These are phyloP conservation scores for Phyllosticta citrichinensis DNA, from an alignment of 2,329 filamentous ascomycete genomes.

Conservation along the genomic window DNA sequence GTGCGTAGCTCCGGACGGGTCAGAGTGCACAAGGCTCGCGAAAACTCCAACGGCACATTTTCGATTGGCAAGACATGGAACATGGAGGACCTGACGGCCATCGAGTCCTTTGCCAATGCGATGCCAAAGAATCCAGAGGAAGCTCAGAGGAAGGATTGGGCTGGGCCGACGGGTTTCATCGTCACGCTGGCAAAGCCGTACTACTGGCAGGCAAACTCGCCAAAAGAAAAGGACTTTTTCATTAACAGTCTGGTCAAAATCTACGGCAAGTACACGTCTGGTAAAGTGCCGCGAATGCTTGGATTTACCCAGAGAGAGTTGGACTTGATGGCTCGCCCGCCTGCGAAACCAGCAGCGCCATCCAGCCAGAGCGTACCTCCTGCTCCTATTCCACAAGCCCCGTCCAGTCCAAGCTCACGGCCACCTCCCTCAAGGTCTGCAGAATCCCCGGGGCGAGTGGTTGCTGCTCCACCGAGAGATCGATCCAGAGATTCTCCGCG, in stretches of 20 bases:
- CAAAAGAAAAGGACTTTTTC: constrained; percentile 98
- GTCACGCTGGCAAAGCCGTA: constrained; percentile 90
- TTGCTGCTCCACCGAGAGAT: not conserved
- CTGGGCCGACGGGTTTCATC: constrained; percentile 71
- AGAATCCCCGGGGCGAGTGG: not conserved
- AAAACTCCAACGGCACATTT: constrained; percentile 88
- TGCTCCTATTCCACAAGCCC: constrained; percentile 11
- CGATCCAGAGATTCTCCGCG: not conserved
- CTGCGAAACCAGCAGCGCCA: constrained; percentile 7
- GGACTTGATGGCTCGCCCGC: constrained; percentile 57
- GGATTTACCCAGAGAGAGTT: constrained; percentile 77
- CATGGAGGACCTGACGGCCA: constrained; percentile 73
- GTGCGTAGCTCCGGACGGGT: constrained; percentile 88
- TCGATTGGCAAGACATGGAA: constrained; percentile 99
- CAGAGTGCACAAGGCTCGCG: constrained; percentile 91
- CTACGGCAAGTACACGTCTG: constrained; percentile 90
- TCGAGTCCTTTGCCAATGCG: constrained; percentile 69
- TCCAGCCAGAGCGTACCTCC: constrained; percentile 7
- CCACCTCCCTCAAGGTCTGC: constrained; percentile 8
- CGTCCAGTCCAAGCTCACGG: not conserved
- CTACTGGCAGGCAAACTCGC: constrained; percentile 88
- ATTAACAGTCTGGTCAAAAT: constrained; percentile 95
- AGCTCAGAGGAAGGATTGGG: constrained; percentile 60
- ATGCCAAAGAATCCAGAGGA: constrained; percentile 49
- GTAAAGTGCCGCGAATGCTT: constrained; percentile 64